Percentiles rank a stretch among this genome's conserved stretches.
These are phyloP conservation scores for Cystoisospora suis DNA, from an alignment of 169 alveolate genomes.

Conservation along the genomic window DNA sequence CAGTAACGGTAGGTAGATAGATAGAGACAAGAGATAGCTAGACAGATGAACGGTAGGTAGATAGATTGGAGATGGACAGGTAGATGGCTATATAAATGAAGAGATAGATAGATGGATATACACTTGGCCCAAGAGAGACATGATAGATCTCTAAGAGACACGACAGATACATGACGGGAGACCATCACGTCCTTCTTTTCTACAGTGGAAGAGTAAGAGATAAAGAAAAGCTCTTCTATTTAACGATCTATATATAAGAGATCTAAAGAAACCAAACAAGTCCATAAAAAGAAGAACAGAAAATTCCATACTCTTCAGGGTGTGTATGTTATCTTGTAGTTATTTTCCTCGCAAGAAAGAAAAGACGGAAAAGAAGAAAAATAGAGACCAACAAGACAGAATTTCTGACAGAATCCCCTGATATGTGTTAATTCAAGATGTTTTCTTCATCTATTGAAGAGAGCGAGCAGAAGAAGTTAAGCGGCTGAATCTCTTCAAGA, in stretches of 20 bases:
- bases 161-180: background rate
- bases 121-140: no score
- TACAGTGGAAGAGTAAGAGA: background rate
- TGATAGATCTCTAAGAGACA: no score
- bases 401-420: no score
- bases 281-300: no score
- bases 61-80: no score
- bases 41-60: no score
- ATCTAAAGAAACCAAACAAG: background rate
- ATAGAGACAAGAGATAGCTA: no score
- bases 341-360: background rate
- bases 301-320: no score
- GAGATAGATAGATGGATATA: no score
- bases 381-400: background rate
- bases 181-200: background rate
- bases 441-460: background rate
- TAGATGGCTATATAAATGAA: no score
- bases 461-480: background rate
- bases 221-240: background rate
- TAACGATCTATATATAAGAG: background rate
- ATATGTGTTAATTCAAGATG: background rate
- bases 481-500: background rate
- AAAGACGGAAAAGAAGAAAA: background rate
- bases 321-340: no score
- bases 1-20: no score